Conservation (phyloP, 2,329 filamentous ascomycete species). For the Lomentospora prolificans region DNA sequence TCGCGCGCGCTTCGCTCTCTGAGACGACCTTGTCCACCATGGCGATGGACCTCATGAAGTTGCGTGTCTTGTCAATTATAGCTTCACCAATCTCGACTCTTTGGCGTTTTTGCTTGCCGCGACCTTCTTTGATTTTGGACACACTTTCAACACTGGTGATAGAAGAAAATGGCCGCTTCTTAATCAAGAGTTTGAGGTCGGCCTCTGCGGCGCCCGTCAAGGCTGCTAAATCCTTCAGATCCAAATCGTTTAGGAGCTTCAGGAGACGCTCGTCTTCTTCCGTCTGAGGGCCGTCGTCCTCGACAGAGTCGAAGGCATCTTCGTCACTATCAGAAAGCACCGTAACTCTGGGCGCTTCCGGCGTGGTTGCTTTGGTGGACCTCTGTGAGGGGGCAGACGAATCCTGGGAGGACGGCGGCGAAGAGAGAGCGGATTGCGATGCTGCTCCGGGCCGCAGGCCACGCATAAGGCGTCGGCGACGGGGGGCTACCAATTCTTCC, state of each 20-base stretch:
- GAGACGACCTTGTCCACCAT: constrained; percentile 76
- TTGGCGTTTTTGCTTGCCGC: constrained; percentile 25
- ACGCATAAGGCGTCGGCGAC: constrained; percentile 11
- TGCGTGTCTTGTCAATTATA: constrained; percentile 43
- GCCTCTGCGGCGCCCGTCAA: constrained; percentile 67
- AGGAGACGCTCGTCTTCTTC: constrained; percentile 46
- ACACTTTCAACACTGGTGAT: constrained; percentile 52
- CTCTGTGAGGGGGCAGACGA: constrained; percentile 1
- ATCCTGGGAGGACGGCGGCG: not conserved
- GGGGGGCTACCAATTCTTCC: not conserved
- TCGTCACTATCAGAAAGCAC: constrained; percentile 19
- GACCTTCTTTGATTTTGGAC: constrained; percentile 39
- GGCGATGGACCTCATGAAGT: constrained; percentile 71
- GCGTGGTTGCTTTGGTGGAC: constrained; percentile 6
- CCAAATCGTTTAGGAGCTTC: constrained; percentile 74
- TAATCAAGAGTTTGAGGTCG: constrained; percentile 58
- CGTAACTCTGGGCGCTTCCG: constrained; percentile 3
- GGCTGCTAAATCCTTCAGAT: constrained; percentile 66
- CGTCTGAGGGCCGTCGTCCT: constrained; percentile 15
- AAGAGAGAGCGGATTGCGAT: not conserved
- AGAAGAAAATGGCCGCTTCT: constrained; percentile 60
- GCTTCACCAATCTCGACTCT: constrained; percentile 41
- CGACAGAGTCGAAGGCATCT: constrained; percentile 29
- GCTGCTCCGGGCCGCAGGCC: constrained; percentile 10
- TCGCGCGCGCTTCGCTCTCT: constrained; percentile 64